phyloP scores from a whole-genome alignment of 2,329 filamentous ascomycete species.

The Zymoseptoria brevis region DNA sequence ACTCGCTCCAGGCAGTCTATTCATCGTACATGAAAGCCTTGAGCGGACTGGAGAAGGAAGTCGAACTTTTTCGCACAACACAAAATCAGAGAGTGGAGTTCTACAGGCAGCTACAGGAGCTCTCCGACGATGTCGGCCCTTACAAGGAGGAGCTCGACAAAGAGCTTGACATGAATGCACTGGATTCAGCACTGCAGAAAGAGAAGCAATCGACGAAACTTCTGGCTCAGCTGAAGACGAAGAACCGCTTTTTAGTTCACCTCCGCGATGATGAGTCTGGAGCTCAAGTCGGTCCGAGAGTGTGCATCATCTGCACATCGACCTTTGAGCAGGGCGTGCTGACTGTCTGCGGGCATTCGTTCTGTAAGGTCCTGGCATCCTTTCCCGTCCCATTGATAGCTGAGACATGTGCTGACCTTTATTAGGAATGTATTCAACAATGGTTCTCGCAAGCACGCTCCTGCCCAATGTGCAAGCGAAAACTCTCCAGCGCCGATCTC shows the following conservation, averaged over 20 bases:
- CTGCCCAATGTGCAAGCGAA: slow-evolving; percentile 77
- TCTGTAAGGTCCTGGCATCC: slow-evolving; percentile 57
- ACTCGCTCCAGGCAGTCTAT: slow-evolving; percentile 47
- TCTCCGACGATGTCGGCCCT: slow-evolving; percentile 80
- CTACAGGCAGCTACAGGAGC: slow-evolving; percentile 78
- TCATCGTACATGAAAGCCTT: slow-evolving; percentile 46
- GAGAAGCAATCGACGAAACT: slow-evolving; percentile 50
- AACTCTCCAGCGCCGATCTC: slow-evolving; percentile 58
- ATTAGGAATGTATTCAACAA: slow-evolving; percentile 60
- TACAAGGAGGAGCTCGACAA: slow-evolving; percentile 58
- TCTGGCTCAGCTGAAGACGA: slow-evolving; percentile 58
- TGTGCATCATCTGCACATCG: slow-evolving; percentile 80
- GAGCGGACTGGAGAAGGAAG: slow-evolving; percentile 55
- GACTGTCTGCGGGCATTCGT: slow-evolving; percentile 85
- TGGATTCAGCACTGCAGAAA: slow-evolving; percentile 33
- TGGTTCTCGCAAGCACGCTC: slow-evolving; percentile 71
- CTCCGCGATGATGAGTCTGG: slow-evolving; percentile 56
- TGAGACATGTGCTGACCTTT: too few relatives aligned
- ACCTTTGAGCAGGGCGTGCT: slow-evolving; percentile 69
- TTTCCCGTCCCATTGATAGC: too few relatives aligned
- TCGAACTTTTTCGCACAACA: slow-evolving; percentile 64
- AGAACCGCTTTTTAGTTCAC: slow-evolving; percentile 65
- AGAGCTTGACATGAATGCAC: slow-evolving; percentile 45
- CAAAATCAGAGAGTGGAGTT: slow-evolving; percentile 86
- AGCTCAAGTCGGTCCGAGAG: slow-evolving; percentile 46